Conservation (phyloP, 1,284 basidiomycete species). For the Coriolopsis trogii region DNA sequence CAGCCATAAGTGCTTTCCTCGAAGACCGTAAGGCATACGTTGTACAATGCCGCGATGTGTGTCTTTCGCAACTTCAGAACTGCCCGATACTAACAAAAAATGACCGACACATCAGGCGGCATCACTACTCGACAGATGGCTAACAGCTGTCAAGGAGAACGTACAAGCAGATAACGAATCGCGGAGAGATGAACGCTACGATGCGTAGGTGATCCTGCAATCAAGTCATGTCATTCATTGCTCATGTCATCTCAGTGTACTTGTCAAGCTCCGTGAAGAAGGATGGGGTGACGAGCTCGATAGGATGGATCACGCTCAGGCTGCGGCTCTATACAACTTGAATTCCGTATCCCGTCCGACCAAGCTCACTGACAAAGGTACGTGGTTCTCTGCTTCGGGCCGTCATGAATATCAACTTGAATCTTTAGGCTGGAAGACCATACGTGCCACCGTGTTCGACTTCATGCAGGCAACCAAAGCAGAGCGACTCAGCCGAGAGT, state of each 20-base stretch:
- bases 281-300: constrained; percentile 5
- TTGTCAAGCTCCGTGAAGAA: constrained; percentile 4
- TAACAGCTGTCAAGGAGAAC: neutral
- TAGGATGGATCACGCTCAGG: neutral
- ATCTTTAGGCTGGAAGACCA: neutral
- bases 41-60: neutral
- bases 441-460: neutral
- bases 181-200: neutral
- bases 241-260: neutral
- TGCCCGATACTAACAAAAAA: neutral
- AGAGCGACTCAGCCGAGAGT: neutral
- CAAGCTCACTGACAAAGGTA: constrained; percentile 7
- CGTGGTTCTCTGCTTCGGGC: neutral
- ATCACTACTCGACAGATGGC: neutral
- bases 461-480: neutral
- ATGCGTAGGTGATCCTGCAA: neutral
- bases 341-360: neutral
- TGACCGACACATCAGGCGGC: neutral
- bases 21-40: neutral
- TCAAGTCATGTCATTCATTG: neutral
- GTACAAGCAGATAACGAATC: neutral
- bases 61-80: neutral
- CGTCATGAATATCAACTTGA: neutral
- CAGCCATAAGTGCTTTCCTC: too few relatives aligned
- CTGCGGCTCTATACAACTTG: neutral